Conservation (phyloP, 495 filamentous ascomycete species). For the Astrocystis sublimbata region DNA sequence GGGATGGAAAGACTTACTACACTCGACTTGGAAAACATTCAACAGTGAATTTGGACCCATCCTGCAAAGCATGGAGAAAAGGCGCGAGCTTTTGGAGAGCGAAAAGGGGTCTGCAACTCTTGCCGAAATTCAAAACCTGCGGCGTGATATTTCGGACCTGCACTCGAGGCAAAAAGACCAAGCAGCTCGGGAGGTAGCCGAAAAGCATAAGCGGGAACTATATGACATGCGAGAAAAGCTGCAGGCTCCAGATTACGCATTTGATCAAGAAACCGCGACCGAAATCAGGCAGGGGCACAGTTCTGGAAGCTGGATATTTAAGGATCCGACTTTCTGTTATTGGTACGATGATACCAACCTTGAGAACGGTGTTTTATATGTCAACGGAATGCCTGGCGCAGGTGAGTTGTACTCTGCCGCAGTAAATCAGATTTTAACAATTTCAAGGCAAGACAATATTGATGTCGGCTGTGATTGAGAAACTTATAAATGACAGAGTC, state of each 20-base stretch:
- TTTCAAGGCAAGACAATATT: slow-evolving; percentile 16
- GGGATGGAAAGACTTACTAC: slow-evolving; percentile 2
- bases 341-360: neutral
- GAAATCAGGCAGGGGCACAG: slow-evolving; percentile 4
- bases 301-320: slow-evolving; percentile 18
- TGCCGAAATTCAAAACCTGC: neutral
- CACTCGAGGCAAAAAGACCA: neutral
- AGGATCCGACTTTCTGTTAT: slow-evolving; percentile 1
- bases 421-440: neutral
- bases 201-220: neutral
- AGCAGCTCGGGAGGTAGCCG: neutral
- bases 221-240: neutral
- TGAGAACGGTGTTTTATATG: slow-evolving; percentile 5
- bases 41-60: slow-evolving; percentile 1
- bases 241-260: neutral
- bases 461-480: slow-evolving; percentile 9
- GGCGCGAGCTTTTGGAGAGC: neutral
- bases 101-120: slow-evolving; percentile 5
- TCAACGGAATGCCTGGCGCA: slow-evolving; percentile 20
- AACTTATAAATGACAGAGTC: neutral
- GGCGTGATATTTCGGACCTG: neutral
- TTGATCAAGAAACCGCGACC: slow-evolving; percentile 6
- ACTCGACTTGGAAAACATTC: slow-evolving; percentile 8
- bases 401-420: neutral
- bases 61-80: neutral